Evolutionary conservation across 352 stramenopile species (phyloP).

Genomic region (Elongisporangium undulatum): DNA sequence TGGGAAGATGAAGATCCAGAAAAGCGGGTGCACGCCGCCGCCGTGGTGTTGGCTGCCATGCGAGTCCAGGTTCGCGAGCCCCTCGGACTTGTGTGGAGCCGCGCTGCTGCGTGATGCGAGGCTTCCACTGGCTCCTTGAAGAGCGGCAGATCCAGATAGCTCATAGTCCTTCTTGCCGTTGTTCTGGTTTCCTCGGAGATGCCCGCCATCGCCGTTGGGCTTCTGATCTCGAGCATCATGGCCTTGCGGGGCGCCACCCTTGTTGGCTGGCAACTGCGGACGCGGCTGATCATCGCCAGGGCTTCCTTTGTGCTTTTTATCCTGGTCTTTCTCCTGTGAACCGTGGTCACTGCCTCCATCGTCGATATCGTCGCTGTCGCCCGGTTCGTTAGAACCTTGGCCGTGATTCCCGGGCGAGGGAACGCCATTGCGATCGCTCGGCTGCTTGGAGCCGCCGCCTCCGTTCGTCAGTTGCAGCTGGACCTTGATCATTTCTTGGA

Average conservation of each 20-base stretch:
- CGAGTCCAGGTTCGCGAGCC: not conserved
- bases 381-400: not conserved
- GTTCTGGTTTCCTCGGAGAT: not conserved
- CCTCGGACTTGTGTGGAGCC: not conserved
- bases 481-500: not conserved
- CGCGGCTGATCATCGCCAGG: not conserved
- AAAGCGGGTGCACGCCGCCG: constrained; percentile 16
- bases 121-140: not conserved
- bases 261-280: not conserved
- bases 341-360: not conserved
- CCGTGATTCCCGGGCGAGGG: not conserved
- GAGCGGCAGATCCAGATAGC: not conserved
- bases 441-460: not conserved
- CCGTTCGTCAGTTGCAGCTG: not conserved
- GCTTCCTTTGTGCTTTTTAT: not conserved
- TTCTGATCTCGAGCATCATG: not conserved
- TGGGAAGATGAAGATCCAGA: constrained; percentile 52
- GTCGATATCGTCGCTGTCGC: not conserved
- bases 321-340: not conserved
- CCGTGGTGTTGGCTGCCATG: not conserved
- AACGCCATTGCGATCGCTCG: not conserved
- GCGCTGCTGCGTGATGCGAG: not conserved
- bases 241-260: not conserved
- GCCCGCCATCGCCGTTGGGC: too few relatives aligned
- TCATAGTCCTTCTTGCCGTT: not conserved